Conservation (phyloP, 2,329 filamentous ascomycete genomes). For the Neopestalotiopsis sp. region DNA sequence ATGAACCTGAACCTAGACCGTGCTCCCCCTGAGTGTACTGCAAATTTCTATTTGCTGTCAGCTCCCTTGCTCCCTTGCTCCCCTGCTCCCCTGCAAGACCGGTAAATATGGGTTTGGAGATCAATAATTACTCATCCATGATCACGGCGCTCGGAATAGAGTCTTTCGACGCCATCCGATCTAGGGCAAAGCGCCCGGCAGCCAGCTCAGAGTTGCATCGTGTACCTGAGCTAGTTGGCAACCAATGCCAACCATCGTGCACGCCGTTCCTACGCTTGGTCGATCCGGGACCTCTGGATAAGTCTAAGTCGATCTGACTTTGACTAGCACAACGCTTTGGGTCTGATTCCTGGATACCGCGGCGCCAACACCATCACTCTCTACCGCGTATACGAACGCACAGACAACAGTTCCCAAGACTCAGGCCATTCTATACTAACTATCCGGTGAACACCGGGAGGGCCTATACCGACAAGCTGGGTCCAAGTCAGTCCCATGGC, state of each 20-base stretch:
- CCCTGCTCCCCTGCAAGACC: no score
- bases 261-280: slow-evolving; percentile 2
- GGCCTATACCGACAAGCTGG: neutral
- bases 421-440: neutral
- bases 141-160: neutral
- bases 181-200: slow-evolving; percentile 4
- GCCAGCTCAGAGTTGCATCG: neutral
- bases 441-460: slow-evolving; percentile 2
- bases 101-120: no score
- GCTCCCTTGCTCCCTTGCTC: no score
- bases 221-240: slow-evolving; percentile 12
- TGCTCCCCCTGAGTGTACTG: no score
- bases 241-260: neutral
- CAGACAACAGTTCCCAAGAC: neutral
- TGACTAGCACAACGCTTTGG: neutral
- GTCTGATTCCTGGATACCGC: neutral
- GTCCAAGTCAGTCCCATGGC: neutral
- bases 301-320: slow-evolving; percentile 14
- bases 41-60: no score
- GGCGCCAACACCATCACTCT: neutral
- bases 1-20: no score
- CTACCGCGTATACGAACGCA: slow-evolving; percentile 9
- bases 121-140: neutral
- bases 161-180: slow-evolving; percentile 1
- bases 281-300: slow-evolving; percentile 6